Evolutionary conservation across 1,284 basidiomycete genomes (phyloP).

Genomic region (Peniophora sp.): DNA sequence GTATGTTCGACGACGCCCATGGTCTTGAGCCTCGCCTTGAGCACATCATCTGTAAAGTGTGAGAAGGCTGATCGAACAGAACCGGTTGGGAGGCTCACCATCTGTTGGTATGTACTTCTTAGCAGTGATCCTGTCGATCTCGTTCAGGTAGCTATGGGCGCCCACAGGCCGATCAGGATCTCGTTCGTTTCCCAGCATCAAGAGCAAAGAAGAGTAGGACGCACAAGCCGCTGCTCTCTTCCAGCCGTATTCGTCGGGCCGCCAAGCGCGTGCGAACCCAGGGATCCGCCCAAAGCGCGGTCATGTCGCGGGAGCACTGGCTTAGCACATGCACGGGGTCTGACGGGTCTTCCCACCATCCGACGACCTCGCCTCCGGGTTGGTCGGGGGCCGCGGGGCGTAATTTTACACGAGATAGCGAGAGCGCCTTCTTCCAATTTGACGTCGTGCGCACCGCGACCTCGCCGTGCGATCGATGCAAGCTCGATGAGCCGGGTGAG

Average conservation of each 20-base stretch:
- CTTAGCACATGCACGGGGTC: slow-evolving; percentile 69
- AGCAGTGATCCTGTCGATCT: slow-evolving; percentile 70
- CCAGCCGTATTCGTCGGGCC: slow-evolving; percentile 57
- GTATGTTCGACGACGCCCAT: slow-evolving; percentile 71
- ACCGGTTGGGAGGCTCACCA: slow-evolving; percentile 35
- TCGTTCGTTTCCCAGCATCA: slow-evolving; percentile 4
- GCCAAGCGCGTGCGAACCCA: slow-evolving; percentile 51
- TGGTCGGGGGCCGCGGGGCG: slow-evolving; percentile 59
- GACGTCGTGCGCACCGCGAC: slow-evolving; percentile 53
- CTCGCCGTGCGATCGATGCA: slow-evolving; percentile 23
- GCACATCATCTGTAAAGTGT: slow-evolving; percentile 51
- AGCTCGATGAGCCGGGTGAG: slow-evolving; percentile 8
- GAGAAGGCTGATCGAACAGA: not conserved
- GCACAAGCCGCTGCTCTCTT: slow-evolving; percentile 79
- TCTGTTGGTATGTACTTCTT: slow-evolving; percentile 75
- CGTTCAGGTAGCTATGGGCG: slow-evolving; percentile 59
- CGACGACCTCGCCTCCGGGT: slow-evolving; percentile 48
- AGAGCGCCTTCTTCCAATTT: slow-evolving; percentile 69
- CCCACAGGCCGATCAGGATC: slow-evolving; percentile 6
- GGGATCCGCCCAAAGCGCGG: slow-evolving; percentile 63
- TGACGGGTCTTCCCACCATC: slow-evolving; percentile 78
- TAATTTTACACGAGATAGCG: slow-evolving; percentile 48
- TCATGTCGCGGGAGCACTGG: slow-evolving; percentile 54
- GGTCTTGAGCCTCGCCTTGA: slow-evolving; percentile 69
- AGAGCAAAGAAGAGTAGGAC: slow-evolving; percentile 18